These are phyloP conservation scores for Chaetomium globosum DNA, from an alignment of 2,329 filamentous ascomycete species.

Conservation along the genomic window DNA sequence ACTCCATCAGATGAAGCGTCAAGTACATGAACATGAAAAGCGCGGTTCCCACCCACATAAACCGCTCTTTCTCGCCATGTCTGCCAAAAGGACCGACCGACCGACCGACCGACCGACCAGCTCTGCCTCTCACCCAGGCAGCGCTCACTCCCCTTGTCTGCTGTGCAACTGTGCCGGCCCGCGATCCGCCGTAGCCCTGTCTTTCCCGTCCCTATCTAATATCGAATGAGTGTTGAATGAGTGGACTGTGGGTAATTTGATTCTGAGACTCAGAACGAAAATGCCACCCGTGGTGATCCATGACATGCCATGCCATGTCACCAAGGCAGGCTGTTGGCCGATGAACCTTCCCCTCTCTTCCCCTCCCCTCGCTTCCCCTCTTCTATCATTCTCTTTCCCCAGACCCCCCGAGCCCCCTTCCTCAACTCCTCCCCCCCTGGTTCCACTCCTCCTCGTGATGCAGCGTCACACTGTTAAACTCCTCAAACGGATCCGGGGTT, in stretches of 20 bases:
- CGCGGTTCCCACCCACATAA: not conserved
- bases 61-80: not conserved
- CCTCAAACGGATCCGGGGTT: slow-evolving; percentile 83
- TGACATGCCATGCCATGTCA: not conserved
- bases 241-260: slow-evolving; percentile 10
- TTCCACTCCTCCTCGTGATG: slow-evolving; percentile 92
- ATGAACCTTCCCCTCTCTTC: not conserved
- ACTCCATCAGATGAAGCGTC: slow-evolving; percentile 26
- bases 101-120: not conserved
- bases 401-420: not conserved
- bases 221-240: slow-evolving; percentile 1
- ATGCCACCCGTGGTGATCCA: not conserved
- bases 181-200: not conserved
- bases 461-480: slow-evolving; percentile 97
- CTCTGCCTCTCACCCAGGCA: not conserved
- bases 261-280: not conserved
- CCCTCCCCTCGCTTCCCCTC: not conserved
- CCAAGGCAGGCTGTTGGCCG: not conserved
- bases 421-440: slow-evolving; percentile 32
- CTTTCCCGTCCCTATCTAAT: not conserved
- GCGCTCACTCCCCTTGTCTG: not conserved
- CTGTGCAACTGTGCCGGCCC: not conserved
- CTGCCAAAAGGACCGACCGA: not conserved
- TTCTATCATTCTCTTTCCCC: not conserved
- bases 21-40: not conserved